phyloP scores from a whole-genome alignment of 2,329 filamentous ascomycete species.

The Colletotrichum endophyticum region DNA sequence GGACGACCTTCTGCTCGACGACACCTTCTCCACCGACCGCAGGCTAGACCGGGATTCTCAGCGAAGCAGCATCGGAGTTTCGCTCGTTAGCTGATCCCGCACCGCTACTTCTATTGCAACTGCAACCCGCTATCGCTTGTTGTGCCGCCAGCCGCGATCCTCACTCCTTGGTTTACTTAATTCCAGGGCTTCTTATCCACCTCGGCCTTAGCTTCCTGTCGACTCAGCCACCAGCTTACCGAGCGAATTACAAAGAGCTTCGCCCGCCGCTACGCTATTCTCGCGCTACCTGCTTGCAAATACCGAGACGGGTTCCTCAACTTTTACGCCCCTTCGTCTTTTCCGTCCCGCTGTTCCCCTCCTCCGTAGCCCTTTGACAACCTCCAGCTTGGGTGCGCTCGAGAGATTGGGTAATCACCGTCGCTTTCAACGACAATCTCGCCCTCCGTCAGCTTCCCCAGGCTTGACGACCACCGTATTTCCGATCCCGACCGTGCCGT shows the following conservation, averaged over 20 bases:
- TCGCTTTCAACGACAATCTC: neutral
- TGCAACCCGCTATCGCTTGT: neutral
- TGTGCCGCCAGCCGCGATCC: neutral
- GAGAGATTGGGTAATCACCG: neutral
- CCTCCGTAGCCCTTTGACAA: neutral
- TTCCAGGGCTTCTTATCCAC: neutral
- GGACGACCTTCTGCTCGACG: neutral
- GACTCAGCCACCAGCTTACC: slow-evolving; percentile 15
- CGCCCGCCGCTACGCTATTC: slow-evolving; percentile 1
- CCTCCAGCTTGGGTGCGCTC: neutral
- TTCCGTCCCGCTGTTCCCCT: neutral
- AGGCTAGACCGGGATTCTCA: neutral
- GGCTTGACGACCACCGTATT: neutral
- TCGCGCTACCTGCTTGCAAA: slow-evolving; percentile 11
- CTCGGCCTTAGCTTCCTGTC: slow-evolving; percentile 6
- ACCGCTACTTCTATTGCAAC: neutral
- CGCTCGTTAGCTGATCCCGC: neutral
- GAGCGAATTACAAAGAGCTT: slow-evolving; percentile 12
- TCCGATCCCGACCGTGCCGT: neutral
- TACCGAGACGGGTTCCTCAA: neutral
- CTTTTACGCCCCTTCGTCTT: neutral
- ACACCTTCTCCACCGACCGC: slow-evolving; percentile 1
- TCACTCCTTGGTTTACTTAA: neutral
- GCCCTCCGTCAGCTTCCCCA: neutral
- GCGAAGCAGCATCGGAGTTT: slow-evolving; percentile 1